phyloP scores from a whole-genome alignment of 805 yeast genomes.

The Saturnispora ahearnii region DNA sequence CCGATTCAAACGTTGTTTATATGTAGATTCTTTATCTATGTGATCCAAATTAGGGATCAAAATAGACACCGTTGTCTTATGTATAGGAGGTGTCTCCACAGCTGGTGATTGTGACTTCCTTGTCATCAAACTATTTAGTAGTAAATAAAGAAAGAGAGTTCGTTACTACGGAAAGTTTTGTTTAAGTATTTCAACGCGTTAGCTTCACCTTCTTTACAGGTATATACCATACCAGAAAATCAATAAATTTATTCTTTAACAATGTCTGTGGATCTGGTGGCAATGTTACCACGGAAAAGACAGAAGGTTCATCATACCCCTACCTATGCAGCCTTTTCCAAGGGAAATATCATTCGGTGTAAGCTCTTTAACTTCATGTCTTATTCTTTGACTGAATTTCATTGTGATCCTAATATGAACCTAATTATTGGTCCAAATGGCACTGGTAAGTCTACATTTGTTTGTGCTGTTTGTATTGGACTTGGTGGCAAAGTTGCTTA shows the following conservation, averaged over 20 bases:
- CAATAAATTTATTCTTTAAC: not conserved
- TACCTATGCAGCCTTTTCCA: slow-evolving; percentile 27
- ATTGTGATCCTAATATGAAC: slow-evolving; percentile 73
- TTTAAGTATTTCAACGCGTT: not conserved
- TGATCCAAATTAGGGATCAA: slow-evolving; percentile 25
- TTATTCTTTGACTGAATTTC: slow-evolving; percentile 58
- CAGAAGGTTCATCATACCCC: slow-evolving; percentile 5
- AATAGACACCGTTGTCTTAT: slow-evolving; percentile 18
- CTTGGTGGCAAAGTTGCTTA: slow-evolving; percentile 69
- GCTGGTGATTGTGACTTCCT: not conserved
- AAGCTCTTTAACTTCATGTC: slow-evolving; percentile 58
- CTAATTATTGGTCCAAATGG: slow-evolving; percentile 97
- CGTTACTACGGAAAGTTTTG: not conserved
- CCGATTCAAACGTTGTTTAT: slow-evolving; percentile 28
- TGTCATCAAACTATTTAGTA: not conserved
- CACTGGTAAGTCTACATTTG: slow-evolving; percentile 87
- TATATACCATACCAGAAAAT: not conserved
- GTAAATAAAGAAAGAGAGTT: not conserved
- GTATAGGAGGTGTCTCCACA: not conserved
- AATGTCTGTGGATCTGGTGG: slow-evolving; percentile 1
- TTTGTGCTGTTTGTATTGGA: slow-evolving; percentile 87
- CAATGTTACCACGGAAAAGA: slow-evolving; percentile 1
- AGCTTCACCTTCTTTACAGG: not conserved
- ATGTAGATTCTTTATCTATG: slow-evolving; percentile 23
- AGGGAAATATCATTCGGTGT: slow-evolving; percentile 43